Conservation (phyloP, 2,329 filamentous ascomycete genomes). For the Cercospora sp. region DNA sequence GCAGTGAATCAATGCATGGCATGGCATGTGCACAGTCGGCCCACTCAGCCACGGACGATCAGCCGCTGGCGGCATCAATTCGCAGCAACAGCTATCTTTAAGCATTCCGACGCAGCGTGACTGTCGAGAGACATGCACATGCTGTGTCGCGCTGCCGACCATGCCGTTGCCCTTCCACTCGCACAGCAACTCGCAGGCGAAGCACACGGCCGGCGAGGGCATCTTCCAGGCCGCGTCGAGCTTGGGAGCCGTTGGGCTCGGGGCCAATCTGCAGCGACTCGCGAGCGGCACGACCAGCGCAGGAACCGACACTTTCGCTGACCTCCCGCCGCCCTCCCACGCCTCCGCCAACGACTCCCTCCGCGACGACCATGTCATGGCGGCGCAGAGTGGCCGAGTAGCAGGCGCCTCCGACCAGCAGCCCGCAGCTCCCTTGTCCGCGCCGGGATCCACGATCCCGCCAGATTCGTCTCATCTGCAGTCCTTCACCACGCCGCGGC, state of each 20-base stretch:
- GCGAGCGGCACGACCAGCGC: slow-evolving; percentile 44
- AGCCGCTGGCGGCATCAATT: not conserved
- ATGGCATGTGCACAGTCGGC: not conserved
- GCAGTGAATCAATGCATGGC: not conserved
- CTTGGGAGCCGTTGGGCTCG: slow-evolving; percentile 2
- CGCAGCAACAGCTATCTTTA: not conserved
- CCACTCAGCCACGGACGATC: not conserved
- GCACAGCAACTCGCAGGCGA: not conserved
- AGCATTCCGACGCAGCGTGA: not conserved
- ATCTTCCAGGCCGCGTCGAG: slow-evolving; percentile 2
- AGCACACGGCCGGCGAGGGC: slow-evolving; percentile 8
- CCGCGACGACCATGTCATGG: slow-evolving; percentile 9
- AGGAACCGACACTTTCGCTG: slow-evolving; percentile 48
- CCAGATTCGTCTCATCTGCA: slow-evolving; percentile 47
- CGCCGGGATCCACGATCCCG: slow-evolving; percentile 30
- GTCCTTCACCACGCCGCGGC: slow-evolving; percentile 45
- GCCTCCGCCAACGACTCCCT: not conserved
- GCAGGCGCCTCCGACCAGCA: slow-evolving; percentile 40
- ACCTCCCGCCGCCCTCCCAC: slow-evolving; percentile 19
- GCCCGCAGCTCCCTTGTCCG: slow-evolving; percentile 22
- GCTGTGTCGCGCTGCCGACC: not conserved
- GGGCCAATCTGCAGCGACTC: slow-evolving; percentile 14
- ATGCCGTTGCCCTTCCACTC: slow-evolving; percentile 8
- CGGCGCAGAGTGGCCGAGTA: slow-evolving; percentile 8
- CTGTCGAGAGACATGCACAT: not conserved